phyloP scores from a whole-genome alignment of 768 basidiomycete species.

The Rhizopogon sp. region DNA sequence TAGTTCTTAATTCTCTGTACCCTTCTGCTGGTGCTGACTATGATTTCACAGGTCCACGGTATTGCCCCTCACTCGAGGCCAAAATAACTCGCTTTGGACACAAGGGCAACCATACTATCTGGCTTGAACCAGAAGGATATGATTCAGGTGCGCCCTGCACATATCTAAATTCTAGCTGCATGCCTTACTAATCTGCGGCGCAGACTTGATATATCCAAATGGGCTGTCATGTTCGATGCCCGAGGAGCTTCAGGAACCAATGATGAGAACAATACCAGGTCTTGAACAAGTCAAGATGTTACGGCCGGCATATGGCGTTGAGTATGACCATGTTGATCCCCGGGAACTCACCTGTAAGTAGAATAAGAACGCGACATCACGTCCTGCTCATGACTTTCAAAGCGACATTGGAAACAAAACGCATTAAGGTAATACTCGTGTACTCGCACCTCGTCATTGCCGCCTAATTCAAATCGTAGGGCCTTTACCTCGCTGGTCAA shows the following conservation, averaged over 20 bases:
- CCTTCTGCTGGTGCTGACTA: background rate
- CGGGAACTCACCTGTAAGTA: conserved; percentile 68
- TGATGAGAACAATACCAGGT: conserved; percentile 83
- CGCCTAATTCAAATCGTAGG: conserved; percentile 31
- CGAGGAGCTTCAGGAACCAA: conserved; percentile 74
- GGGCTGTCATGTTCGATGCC: conserved; percentile 87
- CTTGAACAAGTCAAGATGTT: conserved; percentile 83
- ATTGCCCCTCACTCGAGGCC: conserved; percentile 87
- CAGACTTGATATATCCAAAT: conserved; percentile 87
- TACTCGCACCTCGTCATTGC: background rate
- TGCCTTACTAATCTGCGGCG: background rate
- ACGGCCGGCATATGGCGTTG: conserved; percentile 85
- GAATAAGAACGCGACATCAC: background rate
- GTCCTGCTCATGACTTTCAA: background rate
- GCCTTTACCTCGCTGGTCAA: conserved; percentile 85
- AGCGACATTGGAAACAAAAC: conserved; percentile 85
- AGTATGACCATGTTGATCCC: conserved; percentile 89
- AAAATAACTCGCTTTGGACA: conserved; percentile 78
- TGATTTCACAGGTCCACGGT: conserved; percentile 63
- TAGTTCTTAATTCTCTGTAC: background rate
- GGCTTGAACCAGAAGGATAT: conserved; percentile 92
- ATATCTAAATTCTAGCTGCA: background rate
- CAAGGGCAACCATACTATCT: conserved; percentile 68
- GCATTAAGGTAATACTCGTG: conserved; percentile 49
- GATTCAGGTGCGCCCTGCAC: conserved; percentile 59